These are phyloP conservation scores for Capniomyces stellatus DNA, from an alignment of 371 early-diverging fungal genomes.

Conservation along the genomic window DNA sequence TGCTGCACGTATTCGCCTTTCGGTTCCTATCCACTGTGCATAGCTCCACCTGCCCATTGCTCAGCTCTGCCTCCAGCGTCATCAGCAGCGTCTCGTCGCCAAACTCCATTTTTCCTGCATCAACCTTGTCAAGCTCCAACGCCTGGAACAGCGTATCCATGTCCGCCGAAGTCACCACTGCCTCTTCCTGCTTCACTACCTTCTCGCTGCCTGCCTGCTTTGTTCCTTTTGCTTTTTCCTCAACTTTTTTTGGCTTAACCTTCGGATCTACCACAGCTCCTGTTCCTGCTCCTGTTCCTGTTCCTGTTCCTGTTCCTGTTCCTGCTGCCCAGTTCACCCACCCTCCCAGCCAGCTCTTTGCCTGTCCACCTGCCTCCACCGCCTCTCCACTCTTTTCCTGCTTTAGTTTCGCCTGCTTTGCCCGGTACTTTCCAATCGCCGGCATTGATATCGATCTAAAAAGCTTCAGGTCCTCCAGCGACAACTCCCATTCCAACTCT, in stretches of 20 bases:
- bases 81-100: constrained; percentile 63
- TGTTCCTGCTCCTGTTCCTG: constrained; percentile 3
- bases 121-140: constrained; percentile 82
- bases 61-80: constrained; percentile 46
- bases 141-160: constrained; percentile 78
- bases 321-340: constrained; percentile 14
- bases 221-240: not conserved
- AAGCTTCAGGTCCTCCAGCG: constrained; percentile 75
- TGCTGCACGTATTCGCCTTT: not conserved
- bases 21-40: constrained; percentile 45
- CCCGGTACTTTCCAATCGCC: constrained; percentile 42
- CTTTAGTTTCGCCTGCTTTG: not conserved
- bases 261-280: not conserved
- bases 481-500: constrained; percentile 53
- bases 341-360: constrained; percentile 16
- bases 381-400: not conserved
- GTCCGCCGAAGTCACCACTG: constrained; percentile 42
- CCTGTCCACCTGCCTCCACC: not conserved
- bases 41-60: constrained; percentile 68
- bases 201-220: not conserved
- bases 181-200: constrained; percentile 4
- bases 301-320: constrained; percentile 12
- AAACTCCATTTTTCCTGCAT: constrained; percentile 43
- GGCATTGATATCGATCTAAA: constrained; percentile 70
- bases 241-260: not conserved